A percentile compares a stretch with the other conserved stretches of the same genome.
These are phyloP conservation scores for Coniochaeta ligniaria DNA, from an alignment of 2,329 filamentous ascomycete genomes.

Conservation along the genomic window DNA sequence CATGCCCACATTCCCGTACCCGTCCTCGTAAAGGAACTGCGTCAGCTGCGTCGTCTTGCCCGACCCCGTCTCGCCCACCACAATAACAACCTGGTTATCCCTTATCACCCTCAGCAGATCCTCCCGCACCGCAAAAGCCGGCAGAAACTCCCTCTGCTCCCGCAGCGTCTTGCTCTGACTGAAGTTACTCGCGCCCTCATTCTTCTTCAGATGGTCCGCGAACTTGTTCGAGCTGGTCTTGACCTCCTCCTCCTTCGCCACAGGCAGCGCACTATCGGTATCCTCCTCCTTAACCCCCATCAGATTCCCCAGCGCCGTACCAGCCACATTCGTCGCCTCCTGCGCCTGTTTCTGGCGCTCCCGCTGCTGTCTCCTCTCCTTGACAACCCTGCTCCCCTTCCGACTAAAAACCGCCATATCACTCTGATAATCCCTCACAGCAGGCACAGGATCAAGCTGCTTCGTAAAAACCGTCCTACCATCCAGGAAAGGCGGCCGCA, in stretches of 20 bases:
- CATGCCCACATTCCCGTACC: conserved; percentile 79
- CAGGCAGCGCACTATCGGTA: conserved; percentile 79
- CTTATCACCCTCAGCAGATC: conserved; percentile 86
- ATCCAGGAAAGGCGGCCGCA: conserved; percentile 90
- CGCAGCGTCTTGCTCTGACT: conserved; percentile 84
- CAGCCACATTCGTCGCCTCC: conserved; percentile 86
- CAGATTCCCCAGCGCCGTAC: conserved; percentile 86
- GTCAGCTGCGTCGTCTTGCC: conserved; percentile 97
- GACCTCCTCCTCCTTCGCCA: conserved; percentile 62
- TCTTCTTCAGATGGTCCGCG: conserved; percentile 82
- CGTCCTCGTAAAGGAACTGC: conserved; percentile 92
- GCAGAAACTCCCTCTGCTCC: conserved; percentile 88
- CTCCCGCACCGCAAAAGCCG: conserved; percentile 93
- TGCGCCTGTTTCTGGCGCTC: conserved; percentile 92
- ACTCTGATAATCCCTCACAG: conserved; percentile 87
- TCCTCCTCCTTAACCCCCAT: conserved; percentile 94
- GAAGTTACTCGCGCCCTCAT: conserved; percentile 80
- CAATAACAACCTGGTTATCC: conserved; percentile 95
- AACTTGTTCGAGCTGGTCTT: conserved; percentile 63
- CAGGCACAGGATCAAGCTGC: conserved; percentile 89
- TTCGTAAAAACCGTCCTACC: conserved; percentile 95
- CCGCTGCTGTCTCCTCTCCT: conserved; percentile 82
- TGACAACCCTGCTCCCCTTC: conserved; percentile 89
- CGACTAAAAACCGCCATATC: conserved; percentile 98
- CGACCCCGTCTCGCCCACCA: conserved; percentile 94